Percentiles rank a stretch among this genome's conserved stretches.
Evolutionary conservation across 345 rosid genomes (phyloP).

Genomic region (Passiflora organensis): DNA sequence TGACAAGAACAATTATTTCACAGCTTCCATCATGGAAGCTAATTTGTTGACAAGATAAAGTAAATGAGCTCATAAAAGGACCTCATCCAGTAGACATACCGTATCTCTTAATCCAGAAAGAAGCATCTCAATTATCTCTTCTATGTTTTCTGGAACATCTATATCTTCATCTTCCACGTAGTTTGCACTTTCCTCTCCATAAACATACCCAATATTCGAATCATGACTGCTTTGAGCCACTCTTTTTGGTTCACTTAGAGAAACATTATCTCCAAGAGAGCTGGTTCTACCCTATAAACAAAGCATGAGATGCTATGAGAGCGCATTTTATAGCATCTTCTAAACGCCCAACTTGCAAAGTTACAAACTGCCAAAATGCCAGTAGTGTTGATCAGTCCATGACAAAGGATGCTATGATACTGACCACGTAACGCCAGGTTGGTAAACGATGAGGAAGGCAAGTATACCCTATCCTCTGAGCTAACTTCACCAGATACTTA

Average conservation of each 20-base stretch:
- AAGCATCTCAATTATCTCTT: constrained; percentile 85
- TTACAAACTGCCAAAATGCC: neutral
- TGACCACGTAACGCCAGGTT: constrained; percentile 86
- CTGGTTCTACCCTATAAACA: constrained; percentile 51
- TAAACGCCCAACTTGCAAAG: too few relatives aligned
- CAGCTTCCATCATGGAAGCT: constrained; percentile 4
- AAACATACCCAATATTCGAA: constrained; percentile 14
- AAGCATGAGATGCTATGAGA: constrained; percentile 12
- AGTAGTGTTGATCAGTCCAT: neutral
- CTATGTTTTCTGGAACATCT: constrained; percentile 82
- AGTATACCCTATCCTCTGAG: constrained; percentile 80
- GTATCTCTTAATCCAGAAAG: constrained; percentile 83
- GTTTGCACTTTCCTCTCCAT: constrained; percentile 33
- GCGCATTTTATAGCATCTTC: too few relatives aligned
- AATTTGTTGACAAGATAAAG: constrained; percentile 10
- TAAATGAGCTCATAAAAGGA: constrained; percentile 16
- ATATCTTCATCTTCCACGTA: constrained; percentile 58
- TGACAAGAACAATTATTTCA: constrained; percentile 2
- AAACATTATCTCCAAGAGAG: constrained; percentile 60
- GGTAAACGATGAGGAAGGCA: constrained; percentile 83
- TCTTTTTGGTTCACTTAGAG: constrained; percentile 33
- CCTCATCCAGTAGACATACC: constrained; percentile 53
- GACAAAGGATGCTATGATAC: constrained; percentile 16
- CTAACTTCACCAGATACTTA: constrained; percentile 73
- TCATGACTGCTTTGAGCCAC: constrained; percentile 29